These are phyloP conservation scores for Auricularia auricula-judae DNA, from an alignment of 768 basidiomycete genomes.

Conservation along the genomic window DNA sequence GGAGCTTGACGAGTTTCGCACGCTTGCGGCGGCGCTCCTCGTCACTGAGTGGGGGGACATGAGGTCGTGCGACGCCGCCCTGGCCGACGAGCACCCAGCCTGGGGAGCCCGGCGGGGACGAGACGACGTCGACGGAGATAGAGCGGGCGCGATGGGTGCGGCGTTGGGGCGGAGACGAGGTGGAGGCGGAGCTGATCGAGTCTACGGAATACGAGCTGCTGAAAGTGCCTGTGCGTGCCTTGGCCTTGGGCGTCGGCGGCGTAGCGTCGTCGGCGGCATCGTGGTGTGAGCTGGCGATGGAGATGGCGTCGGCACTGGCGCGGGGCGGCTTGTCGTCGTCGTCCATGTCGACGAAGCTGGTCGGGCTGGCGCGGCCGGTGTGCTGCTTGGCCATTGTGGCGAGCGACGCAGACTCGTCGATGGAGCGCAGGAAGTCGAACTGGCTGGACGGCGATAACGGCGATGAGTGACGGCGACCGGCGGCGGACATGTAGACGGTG, in stretches of 20 bases:
- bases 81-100: background rate
- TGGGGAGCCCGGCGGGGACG: background rate
- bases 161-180: background rate
- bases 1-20: conserved; percentile 68
- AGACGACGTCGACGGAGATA: background rate
- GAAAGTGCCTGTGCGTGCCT: conserved; percentile 17
- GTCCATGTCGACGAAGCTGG: background rate
- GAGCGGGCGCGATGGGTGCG: background rate
- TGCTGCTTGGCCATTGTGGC: background rate
- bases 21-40: conserved; percentile 57
- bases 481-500: conserved; percentile 20
- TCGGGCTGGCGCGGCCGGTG: background rate
- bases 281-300: background rate
- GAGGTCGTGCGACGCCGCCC: background rate
- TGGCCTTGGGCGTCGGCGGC: background rate
- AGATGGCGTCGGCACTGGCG: background rate
- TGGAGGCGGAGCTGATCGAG: background rate
- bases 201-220: background rate
- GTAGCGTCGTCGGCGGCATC: background rate
- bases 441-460: conserved; percentile 22
- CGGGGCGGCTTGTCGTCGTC: background rate
- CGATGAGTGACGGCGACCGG: conserved; percentile 27
- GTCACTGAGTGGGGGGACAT: conserved; percentile 22
- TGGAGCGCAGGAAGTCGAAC: conserved; percentile 27
- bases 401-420: background rate